phyloP scores from a whole-genome alignment of 768 basidiomycete genomes.

The Tricholoma sp. region DNA sequence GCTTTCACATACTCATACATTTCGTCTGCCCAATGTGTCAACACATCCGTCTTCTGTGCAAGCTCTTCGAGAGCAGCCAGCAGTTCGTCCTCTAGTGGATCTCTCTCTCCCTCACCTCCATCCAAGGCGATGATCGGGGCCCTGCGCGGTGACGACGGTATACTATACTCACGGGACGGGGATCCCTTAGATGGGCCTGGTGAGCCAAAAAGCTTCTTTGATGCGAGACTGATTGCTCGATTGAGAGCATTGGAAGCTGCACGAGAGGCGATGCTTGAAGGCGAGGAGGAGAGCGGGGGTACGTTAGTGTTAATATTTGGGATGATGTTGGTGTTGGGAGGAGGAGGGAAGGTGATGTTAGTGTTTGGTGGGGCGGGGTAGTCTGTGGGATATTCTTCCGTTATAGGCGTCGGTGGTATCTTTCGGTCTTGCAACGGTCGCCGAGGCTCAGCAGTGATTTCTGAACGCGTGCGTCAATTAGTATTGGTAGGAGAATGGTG shows the following conservation, averaged over 20 bases:
- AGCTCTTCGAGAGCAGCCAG: constrained; percentile 79
- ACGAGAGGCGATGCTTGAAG: constrained; percentile 54
- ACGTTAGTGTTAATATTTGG: constrained; percentile 29
- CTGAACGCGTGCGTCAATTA: constrained; percentile 31
- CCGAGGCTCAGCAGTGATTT: constrained; percentile 57
- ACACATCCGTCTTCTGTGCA: constrained; percentile 92
- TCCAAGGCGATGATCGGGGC: constrained; percentile 48
- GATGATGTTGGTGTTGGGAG: constrained; percentile 39
- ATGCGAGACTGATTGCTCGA: constrained; percentile 73
- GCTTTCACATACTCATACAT: constrained; percentile 88
- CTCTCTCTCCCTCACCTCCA: constrained; percentile 40
- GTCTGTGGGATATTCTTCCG: constrained; percentile 40
- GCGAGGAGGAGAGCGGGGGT: constrained; percentile 62
- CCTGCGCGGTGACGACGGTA: constrained; percentile 52
- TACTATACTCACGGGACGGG: constrained; percentile 33
- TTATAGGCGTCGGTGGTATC: constrained; percentile 41
- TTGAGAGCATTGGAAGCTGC: constrained; percentile 70
- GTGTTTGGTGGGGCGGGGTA: constrained; percentile 24
- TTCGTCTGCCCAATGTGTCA: constrained; percentile 93
- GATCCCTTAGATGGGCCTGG: constrained; percentile 31
- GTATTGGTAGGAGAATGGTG: background rate
- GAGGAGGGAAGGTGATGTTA: constrained; percentile 66
- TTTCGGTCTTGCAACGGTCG: constrained; percentile 55
- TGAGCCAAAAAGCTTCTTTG: constrained; percentile 75
- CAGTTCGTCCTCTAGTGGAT: constrained; percentile 80